Base-by-base conservation (phyloP, 2,329 filamentous ascomycete species). In the Colletotrichum sp. region DNA sequence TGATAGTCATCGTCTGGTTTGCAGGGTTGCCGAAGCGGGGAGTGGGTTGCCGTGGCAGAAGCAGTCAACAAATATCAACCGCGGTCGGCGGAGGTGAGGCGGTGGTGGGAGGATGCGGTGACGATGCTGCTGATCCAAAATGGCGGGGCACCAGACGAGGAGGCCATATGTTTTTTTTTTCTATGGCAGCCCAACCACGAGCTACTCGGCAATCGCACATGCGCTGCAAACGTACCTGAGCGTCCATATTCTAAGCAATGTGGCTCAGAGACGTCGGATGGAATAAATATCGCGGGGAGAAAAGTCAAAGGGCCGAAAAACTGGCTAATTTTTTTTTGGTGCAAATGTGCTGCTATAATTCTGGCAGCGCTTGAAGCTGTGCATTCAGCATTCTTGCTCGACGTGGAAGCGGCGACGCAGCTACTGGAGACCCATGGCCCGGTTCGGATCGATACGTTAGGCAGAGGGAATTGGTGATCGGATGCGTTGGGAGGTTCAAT, bases 401-500 rank as follows among this genome's bases (percentile, higher is more conserved):
- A 76, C 81, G 78, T 78, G 77, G 79, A 79, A 79, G 79, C 79
- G 81, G 79, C 80, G 80, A 80, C 80, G 79, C 84, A 83, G 84
- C 85, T 86, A 86, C 84, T 82, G 82, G 81, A 81, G 81, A 83
- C 83, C 85, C 85, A 86, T 86, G 82, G 83, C 84, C 83, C 79
- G 78, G 79, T 79, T 78, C 78, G 77, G 75, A 79, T 77, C 69
- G 76, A 75, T 63, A 71, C 49, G 66, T 55, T 69, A 60, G 71
- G 69, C 36, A 63, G 68, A 62, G 59, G 30, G 34, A 63, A 28
- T 24, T 28, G 44, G 21, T 49, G 64, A 36, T 76, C 72, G 75
- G 72, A 68, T 66, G 44, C 49, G 60, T 71, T 75, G 72, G 72
- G 52, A 71, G 57, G 52, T 36, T 52, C 44, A 52, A 52, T 70